phyloP scores from a whole-genome alignment of 306 rosid genomes.

The Gleditsia sinensis region DNA sequence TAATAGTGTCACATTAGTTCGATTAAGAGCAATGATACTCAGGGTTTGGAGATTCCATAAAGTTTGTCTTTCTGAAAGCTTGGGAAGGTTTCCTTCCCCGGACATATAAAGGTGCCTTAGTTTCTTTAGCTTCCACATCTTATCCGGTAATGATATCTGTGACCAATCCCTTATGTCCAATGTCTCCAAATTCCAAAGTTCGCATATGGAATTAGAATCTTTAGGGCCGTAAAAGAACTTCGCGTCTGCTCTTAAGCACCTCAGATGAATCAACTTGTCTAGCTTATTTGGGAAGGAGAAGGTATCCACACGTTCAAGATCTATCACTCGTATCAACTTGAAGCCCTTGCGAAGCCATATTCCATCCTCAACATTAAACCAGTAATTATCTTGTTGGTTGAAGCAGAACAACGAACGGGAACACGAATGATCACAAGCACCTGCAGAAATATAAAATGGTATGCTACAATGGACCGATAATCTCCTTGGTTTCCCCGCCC shows the following conservation, averaged over 20 bases:
- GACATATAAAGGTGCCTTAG: slow-evolving; percentile 9
- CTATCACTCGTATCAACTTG: background rate
- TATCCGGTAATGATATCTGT: accelerated
- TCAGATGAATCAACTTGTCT: background rate
- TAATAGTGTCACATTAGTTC: background rate
- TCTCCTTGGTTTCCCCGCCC: background rate
- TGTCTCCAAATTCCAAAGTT: background rate
- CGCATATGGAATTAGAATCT: background rate
- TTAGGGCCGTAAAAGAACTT: too few relatives aligned
- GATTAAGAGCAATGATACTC: background rate
- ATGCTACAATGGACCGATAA: background rate
- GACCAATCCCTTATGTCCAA: background rate
- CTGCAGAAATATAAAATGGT: background rate
- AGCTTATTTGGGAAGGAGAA: accelerated
- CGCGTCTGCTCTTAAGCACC: background rate
- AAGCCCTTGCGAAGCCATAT: background rate
- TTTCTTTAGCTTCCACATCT: background rate
- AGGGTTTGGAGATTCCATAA: background rate
- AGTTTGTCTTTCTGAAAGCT: background rate
- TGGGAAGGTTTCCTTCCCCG: background rate
- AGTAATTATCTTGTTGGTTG: too few relatives aligned
- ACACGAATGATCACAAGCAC: background rate
- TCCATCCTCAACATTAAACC: too few relatives aligned
- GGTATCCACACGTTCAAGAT: background rate
- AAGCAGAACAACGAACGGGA: background rate